phyloP scores from a whole-genome alignment of 768 basidiomycete species.

The Leccinum pellstonianum region DNA sequence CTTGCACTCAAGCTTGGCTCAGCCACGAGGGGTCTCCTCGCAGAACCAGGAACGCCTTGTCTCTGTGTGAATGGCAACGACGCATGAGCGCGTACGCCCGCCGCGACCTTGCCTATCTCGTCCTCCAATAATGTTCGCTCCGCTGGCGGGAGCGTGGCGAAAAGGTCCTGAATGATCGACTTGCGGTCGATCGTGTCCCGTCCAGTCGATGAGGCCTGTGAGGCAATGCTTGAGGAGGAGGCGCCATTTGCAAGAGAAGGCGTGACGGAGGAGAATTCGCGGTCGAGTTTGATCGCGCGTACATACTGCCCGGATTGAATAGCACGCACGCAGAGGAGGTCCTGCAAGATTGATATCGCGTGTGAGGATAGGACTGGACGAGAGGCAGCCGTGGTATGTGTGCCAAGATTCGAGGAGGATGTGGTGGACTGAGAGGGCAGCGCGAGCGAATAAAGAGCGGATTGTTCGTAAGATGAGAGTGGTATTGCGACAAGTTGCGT shows the following conservation, averaged over 20 bases:
- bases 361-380: slow-evolving; percentile 37
- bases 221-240: slow-evolving; percentile 20
- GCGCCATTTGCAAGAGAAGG: slow-evolving; percentile 21
- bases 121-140: slow-evolving; percentile 64
- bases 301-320: slow-evolving; percentile 68
- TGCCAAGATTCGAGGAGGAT: slow-evolving; percentile 4
- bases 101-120: slow-evolving; percentile 46
- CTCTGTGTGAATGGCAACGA: background rate
- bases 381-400: background rate
- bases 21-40: slow-evolving; percentile 23
- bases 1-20: slow-evolving; percentile 52
- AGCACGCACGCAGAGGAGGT: slow-evolving; percentile 76
- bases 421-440: slow-evolving; percentile 42
- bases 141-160: slow-evolving; percentile 56
- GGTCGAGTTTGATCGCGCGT: slow-evolving; percentile 76
- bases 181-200: slow-evolving; percentile 47
- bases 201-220: slow-evolving; percentile 22
- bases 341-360: slow-evolving; percentile 62
- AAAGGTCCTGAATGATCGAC: slow-evolving; percentile 69
- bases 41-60: slow-evolving; percentile 9
- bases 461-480: slow-evolving; percentile 63
- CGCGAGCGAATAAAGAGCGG: slow-evolving; percentile 54
- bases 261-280: slow-evolving; percentile 51
- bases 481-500: slow-evolving; percentile 65
- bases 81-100: slow-evolving; percentile 18